phyloP scores from a whole-genome alignment of 192 early-diverging fungal species.

The Phlyctochytrium planicorne region DNA sequence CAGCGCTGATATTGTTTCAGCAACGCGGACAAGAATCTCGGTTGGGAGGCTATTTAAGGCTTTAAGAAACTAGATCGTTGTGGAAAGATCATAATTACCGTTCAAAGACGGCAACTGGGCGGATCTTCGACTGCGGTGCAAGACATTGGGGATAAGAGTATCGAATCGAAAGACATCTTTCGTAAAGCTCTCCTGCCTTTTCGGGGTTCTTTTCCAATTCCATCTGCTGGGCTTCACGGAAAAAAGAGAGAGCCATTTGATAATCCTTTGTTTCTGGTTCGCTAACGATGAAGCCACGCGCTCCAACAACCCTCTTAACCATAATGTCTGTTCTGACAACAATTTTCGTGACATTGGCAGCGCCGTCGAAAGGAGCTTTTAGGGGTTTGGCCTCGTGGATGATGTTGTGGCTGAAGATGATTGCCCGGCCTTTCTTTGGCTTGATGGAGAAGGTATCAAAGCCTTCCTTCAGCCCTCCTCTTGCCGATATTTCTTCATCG shows the following conservation, averaged over 20 bases:
- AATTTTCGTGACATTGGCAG: neutral
- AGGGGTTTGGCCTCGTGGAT: neutral
- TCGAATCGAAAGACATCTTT: neutral
- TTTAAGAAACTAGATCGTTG: neutral
- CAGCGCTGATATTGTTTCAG: neutral
- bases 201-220: conserved; percentile 2
- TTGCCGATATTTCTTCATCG: neutral
- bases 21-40: neutral
- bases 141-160: neutral
- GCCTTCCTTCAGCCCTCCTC: neutral
- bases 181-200: conserved; percentile 14
- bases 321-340: neutral
- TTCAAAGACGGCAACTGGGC: neutral
- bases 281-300: neutral
- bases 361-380: too few relatives aligned
- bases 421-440: neutral
- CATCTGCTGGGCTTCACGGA: conserved; percentile 13
- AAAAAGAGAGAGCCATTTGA: conserved; percentile 8
- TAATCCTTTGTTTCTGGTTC: conserved; percentile 4
- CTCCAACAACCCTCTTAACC: neutral
- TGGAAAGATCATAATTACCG: neutral
- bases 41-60: neutral
- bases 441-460: neutral
- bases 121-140: neutral
- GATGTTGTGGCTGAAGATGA: conserved; percentile 1